Evolutionary conservation across 257 asterid species (phyloP).

Genomic region (Verbena officinalis): DNA sequence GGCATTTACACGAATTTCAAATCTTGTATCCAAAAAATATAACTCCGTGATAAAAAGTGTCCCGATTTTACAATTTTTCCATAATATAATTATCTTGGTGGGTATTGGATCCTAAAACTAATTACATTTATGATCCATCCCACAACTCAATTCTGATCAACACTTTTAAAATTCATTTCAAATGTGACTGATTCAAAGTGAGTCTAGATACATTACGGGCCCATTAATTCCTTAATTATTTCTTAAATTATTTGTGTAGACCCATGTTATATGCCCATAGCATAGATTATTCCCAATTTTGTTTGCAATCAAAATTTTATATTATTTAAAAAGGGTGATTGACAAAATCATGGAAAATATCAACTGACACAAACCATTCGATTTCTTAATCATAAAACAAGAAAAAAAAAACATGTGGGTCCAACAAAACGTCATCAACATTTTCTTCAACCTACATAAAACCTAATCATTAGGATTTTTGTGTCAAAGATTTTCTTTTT

Average conservation of each 20-base stretch:
- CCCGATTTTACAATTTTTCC: no score
- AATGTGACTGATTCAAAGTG: no score
- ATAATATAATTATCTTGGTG: no score
- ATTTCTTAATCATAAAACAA: slow-evolving; percentile 9
- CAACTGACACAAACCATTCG: slow-evolving; percentile 24
- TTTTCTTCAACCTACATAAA: slow-evolving; percentile 19
- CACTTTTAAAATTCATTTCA: no score
- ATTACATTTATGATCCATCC: no score
- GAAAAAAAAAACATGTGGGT: slow-evolving; percentile 18
- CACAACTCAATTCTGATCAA: no score
- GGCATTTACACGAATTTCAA: no score
- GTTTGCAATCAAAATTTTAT: not conserved
- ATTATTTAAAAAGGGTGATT: not conserved
- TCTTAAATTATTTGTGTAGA: not conserved
- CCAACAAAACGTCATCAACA: slow-evolving; percentile 24
- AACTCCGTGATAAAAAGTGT: no score
- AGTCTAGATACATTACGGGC: no score
- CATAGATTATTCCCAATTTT: not conserved
- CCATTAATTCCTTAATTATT: no score
- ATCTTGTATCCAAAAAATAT: no score
- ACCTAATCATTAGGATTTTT: slow-evolving; percentile 34
- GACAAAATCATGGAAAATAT: slow-evolving; percentile 19
- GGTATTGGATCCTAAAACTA: no score
- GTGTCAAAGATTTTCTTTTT: slow-evolving; percentile 15
- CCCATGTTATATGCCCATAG: not conserved